These are phyloP conservation scores for Trichoderma sp. DNA, from an alignment of 2,329 filamentous ascomycete species.

Conservation along the genomic window DNA sequence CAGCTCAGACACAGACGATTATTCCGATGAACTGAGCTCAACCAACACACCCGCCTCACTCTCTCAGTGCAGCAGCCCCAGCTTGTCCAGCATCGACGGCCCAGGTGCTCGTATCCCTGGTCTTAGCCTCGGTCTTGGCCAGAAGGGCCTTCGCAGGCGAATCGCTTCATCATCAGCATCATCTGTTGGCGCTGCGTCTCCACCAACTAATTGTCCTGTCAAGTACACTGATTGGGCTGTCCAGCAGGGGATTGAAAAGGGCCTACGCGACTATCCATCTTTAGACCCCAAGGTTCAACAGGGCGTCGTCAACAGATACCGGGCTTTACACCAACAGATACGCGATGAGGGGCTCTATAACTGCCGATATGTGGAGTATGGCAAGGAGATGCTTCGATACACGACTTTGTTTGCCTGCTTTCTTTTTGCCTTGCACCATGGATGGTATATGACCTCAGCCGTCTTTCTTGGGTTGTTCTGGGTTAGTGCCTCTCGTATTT, in stretches of 20 bases:
- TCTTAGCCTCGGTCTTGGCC: neutral
- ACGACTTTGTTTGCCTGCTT: conserved; percentile 58
- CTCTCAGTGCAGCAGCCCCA: conserved; percentile 14
- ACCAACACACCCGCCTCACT: neutral
- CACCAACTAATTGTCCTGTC: conserved; percentile 49
- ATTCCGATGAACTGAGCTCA: conserved; percentile 7
- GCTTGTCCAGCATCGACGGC: neutral
- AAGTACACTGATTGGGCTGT: conserved; percentile 55
- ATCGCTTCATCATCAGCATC: neutral
- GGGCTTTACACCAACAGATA: conserved; percentile 70
- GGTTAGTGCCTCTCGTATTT: neutral
- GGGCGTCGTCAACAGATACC: conserved; percentile 75
- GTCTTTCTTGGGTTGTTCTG: conserved; percentile 65
- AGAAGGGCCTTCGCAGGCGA: conserved; percentile 6
- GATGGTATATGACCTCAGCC: conserved; percentile 63
- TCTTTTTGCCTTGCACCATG: conserved; percentile 57
- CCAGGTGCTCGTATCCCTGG: neutral
- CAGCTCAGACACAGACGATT: conserved; percentile 14
- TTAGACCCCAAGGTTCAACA: conserved; percentile 72
- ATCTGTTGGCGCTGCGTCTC: neutral
- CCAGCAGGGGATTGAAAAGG: conserved; percentile 47
- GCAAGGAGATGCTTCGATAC: conserved; percentile 72
- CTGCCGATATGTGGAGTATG: conserved; percentile 80
- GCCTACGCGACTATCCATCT: conserved; percentile 76
- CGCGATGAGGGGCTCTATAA: conserved; percentile 73